These are phyloP conservation scores for Boletellus ananiceps DNA, from an alignment of 768 basidiomycete species.

Conservation along the genomic window DNA sequence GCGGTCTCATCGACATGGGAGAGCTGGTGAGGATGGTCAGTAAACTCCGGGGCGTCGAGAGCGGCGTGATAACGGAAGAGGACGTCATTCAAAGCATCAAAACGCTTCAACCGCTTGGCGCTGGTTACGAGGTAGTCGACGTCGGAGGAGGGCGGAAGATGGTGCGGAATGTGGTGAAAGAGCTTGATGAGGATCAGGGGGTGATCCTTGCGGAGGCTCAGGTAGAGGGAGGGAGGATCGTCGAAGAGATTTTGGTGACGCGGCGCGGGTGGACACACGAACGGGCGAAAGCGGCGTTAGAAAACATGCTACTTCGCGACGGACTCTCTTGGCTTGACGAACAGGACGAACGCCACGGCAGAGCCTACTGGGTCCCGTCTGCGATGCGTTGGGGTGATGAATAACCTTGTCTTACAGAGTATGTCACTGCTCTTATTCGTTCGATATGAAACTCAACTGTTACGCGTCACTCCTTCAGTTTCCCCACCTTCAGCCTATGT, in stretches of 20 bases:
- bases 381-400: conserved; percentile 80
- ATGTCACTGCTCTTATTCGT: too few relatives aligned
- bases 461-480: too few relatives aligned
- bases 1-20: conserved; percentile 85
- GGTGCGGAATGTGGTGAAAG: conserved; percentile 85
- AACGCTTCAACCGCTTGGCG: conserved; percentile 80
- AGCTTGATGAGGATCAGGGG: conserved; percentile 87
- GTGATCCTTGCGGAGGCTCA: conserved; percentile 73
- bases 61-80: conserved; percentile 74
- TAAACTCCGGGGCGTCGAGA: conserved; percentile 65
- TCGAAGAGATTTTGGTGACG: conserved; percentile 54
- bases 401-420: conserved; percentile 23
- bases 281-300: conserved; percentile 70
- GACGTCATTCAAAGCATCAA: conserved; percentile 81
- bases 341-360: conserved; percentile 63
- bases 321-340: conserved; percentile 95
- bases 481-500: too few relatives aligned
- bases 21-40: conserved; percentile 75
- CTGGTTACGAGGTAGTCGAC: conserved; percentile 84
- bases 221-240: conserved; percentile 63
- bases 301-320: conserved; percentile 87
- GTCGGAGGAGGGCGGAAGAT: conserved; percentile 68
- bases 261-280: conserved; percentile 74
- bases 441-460: too few relatives aligned
- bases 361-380: conserved; percentile 84